phyloP scores from a whole-genome alignment of 2,329 filamentous ascomycete species.

The Dryadomyces quercivorus region DNA sequence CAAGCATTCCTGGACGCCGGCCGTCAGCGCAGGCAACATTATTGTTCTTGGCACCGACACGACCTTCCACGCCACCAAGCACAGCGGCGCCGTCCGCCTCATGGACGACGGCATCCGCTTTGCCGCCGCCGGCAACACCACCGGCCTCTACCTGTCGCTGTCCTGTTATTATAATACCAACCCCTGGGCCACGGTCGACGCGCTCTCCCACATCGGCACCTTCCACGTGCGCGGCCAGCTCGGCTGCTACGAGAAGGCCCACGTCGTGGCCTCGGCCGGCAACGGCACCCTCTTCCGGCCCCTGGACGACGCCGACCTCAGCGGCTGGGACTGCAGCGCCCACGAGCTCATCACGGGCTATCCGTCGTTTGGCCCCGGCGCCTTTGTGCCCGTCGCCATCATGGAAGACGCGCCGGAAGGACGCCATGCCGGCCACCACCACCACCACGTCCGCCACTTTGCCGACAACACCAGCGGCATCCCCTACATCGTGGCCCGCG shows the following conservation, averaged over 20 bases:
- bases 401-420: constrained; percentile 16
- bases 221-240: constrained; percentile 26
- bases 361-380: constrained; percentile 20
- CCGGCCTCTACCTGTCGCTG: constrained; percentile 24
- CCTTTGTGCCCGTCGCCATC: constrained; percentile 27
- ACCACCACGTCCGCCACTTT: constrained; percentile 20
- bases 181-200: constrained; percentile 12
- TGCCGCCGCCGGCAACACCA: constrained; percentile 9
- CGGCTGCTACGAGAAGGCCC: constrained; percentile 26
- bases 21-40: constrained; percentile 25
- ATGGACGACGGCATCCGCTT: constrained; percentile 24
- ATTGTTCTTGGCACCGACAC: constrained; percentile 29
- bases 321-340: constrained; percentile 29
- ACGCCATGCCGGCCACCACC: no score
- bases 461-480: constrained; percentile 23
- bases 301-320: constrained; percentile 24
- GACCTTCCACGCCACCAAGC: constrained; percentile 17
- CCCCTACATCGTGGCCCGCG: constrained; percentile 29
- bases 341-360: constrained; percentile 28
- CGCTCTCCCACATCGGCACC: constrained; percentile 23
- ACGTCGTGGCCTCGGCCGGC: constrained; percentile 24
- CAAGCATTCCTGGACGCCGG: constrained; percentile 26
- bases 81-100: constrained; percentile 20
- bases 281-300: constrained; percentile 3
- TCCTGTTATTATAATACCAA: constrained; percentile 28